Conservation (phyloP, 2,329 filamentous ascomycete genomes). For the Aspergillus piperis region DNA sequence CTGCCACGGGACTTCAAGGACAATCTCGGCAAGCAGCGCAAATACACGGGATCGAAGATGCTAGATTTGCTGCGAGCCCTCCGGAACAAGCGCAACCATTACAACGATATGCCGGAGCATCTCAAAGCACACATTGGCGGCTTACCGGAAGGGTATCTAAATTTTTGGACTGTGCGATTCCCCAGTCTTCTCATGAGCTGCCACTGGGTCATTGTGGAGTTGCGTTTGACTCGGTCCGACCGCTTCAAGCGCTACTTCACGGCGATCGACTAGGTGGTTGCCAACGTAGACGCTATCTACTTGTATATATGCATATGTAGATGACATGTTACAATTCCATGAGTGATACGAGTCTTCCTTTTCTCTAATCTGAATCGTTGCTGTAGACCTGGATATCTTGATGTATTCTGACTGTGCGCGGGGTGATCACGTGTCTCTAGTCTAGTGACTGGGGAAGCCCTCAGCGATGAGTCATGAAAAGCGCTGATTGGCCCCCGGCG, state of each 20-base stretch:
- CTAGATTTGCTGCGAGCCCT: slow-evolving; percentile 85
- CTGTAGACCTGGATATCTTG: too few relatives aligned
- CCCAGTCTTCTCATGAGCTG: slow-evolving; percentile 76
- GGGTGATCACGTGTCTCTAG: background rate
- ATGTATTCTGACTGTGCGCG: too few relatives aligned
- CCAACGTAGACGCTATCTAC: background rate
- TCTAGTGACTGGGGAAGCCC: background rate
- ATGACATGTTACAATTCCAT: background rate
- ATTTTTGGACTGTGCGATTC: slow-evolving; percentile 80
- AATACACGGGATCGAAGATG: slow-evolving; percentile 82
- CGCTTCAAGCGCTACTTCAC: slow-evolving; percentile 48
- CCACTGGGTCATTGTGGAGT: slow-evolving; percentile 70
- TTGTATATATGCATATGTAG: background rate
- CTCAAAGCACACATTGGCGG: slow-evolving; percentile 73
- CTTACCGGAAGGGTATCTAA: slow-evolving; percentile 76
- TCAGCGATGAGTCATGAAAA: background rate
- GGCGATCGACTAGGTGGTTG: slow-evolving; percentile 30
- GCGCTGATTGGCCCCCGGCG: background rate
- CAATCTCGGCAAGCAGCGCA: slow-evolving; percentile 87
- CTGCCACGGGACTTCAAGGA: slow-evolving; percentile 83
- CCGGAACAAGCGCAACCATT: slow-evolving; percentile 96
- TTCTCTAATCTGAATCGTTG: too few relatives aligned
- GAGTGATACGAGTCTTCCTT: too few relatives aligned
- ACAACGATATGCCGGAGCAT: slow-evolving; percentile 87
- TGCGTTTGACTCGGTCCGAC: slow-evolving; percentile 55